Percentiles rank a stretch among this genome's conserved stretches.
phyloP scores from a whole-genome alignment of 305 asterid species.

The Petunia hybrid region DNA sequence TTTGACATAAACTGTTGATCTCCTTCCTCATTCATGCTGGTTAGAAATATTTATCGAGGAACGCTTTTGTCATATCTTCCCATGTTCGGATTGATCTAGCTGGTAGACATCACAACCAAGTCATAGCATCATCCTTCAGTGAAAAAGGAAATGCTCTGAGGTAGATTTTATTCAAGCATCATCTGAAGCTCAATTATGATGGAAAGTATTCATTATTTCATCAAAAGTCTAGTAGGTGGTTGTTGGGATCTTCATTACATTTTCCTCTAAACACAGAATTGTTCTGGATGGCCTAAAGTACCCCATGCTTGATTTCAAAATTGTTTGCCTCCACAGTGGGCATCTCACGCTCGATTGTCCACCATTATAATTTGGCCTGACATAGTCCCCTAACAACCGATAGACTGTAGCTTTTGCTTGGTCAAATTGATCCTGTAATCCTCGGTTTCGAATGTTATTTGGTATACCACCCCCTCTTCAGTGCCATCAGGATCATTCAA shows the following conservation, averaged over 20 bases:
- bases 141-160: not conserved
- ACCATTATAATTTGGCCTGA: not conserved
- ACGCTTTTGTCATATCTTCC: not conserved
- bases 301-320: not conserved
- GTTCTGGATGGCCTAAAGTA: not conserved
- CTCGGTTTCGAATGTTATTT: no score
- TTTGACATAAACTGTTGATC: not conserved
- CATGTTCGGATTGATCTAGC: not conserved
- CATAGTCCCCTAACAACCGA: not conserved
- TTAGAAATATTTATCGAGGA: not conserved
- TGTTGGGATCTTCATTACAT: not conserved
- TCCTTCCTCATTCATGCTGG: not conserved
- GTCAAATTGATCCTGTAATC: not conserved
- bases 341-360: not conserved
- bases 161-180: not conserved
- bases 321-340: not conserved
- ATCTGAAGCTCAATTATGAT: not conserved
- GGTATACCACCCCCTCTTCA: no score
- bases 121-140: not conserved
- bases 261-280: not conserved
- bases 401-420: not conserved
- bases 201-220: not conserved
- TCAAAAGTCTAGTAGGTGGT: not conserved
- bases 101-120: not conserved
- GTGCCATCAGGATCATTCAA: no score